These are phyloP conservation scores for Vaccinium corymbosum DNA, from an alignment of 148 eudicot genomes.

Conservation along the genomic window DNA sequence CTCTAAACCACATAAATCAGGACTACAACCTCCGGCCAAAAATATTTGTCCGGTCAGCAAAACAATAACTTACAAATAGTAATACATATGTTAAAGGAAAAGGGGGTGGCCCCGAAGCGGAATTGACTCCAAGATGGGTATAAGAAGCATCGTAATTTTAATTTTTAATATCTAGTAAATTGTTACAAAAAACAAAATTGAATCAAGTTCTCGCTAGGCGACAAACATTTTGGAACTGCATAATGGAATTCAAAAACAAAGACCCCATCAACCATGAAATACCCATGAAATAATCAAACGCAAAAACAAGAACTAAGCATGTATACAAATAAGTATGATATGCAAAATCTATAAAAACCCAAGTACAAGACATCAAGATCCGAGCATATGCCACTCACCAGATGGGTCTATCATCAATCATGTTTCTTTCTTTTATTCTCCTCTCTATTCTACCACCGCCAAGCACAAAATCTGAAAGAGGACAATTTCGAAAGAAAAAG, in stretches of 20 bases:
- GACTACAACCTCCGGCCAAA: too few relatives aligned
- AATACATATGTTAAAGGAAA: too few relatives aligned
- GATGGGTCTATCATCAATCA: constrained; percentile 20
- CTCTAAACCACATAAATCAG: too few relatives aligned
- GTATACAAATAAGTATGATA: not conserved
- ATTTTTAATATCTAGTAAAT: too few relatives aligned
- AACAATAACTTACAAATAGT: too few relatives aligned
- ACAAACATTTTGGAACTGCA: too few relatives aligned
- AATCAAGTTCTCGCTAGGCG: too few relatives aligned
- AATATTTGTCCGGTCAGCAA: too few relatives aligned
- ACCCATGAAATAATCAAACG: not conserved
- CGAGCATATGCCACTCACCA: constrained; percentile 20
- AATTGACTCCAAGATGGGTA: too few relatives aligned
- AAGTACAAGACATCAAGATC: constrained; percentile 4
- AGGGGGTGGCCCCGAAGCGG: too few relatives aligned
- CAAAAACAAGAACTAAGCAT: not conserved
- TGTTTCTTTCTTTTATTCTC: not conserved
- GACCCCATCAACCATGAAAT: not conserved
- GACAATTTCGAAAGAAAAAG: not conserved
- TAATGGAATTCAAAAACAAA: not conserved
- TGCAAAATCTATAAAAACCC: not conserved
- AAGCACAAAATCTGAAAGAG: not conserved
- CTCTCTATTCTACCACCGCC: not conserved
- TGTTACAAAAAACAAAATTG: too few relatives aligned
- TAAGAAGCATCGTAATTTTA: too few relatives aligned